These are phyloP conservation scores for Nothophoma quercina DNA, from an alignment of 2,329 filamentous ascomycete species.

Conservation along the genomic window DNA sequence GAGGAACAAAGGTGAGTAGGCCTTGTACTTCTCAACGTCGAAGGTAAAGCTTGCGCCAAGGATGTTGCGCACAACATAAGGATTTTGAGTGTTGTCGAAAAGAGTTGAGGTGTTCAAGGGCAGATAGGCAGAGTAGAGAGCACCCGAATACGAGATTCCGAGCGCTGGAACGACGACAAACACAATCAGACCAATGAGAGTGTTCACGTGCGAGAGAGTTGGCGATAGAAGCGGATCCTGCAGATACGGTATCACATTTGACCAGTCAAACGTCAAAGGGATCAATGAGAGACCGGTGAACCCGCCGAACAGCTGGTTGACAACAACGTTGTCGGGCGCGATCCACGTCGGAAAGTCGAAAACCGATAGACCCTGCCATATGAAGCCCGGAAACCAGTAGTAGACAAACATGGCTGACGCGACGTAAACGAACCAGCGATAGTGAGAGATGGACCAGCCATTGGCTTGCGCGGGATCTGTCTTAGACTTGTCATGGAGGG, in stretches of 20 bases:
- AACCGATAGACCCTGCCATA: slow-evolving; percentile 20
- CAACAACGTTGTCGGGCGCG: slow-evolving; percentile 32
- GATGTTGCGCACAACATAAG: slow-evolving; percentile 71
- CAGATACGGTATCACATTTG: slow-evolving; percentile 25
- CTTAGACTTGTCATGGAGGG: slow-evolving; percentile 33
- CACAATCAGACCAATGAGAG: slow-evolving; percentile 66
- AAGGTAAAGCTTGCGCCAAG: slow-evolving; percentile 69
- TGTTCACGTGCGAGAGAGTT: slow-evolving; percentile 71
- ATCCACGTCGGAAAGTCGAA: slow-evolving; percentile 41
- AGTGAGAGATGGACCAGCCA: slow-evolving; percentile 35
- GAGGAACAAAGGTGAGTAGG: slow-evolving; percentile 64
- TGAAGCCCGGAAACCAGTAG: slow-evolving; percentile 39
- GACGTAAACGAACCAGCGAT: slow-evolving; percentile 33
- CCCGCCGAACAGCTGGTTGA: slow-evolving; percentile 39
- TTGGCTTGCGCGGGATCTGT: slow-evolving; percentile 28
- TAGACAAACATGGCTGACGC: slow-evolving; percentile 31
- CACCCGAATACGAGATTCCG: slow-evolving; percentile 69
- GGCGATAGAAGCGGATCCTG: slow-evolving; percentile 28
- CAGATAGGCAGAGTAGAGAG: slow-evolving; percentile 68
- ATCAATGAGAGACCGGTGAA: slow-evolving; percentile 31
- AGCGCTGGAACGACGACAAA: slow-evolving; percentile 68
- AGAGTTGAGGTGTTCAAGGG: slow-evolving; percentile 65
- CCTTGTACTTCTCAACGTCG: slow-evolving; percentile 68
- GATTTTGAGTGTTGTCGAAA: slow-evolving; percentile 72
- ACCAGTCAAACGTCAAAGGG: slow-evolving; percentile 39